A percentile compares a stretch with the other conserved stretches of the same genome.
These are phyloP conservation scores for Copromyces sp. DNA, from an alignment of 495 filamentous ascomycete genomes.

Conservation along the genomic window DNA sequence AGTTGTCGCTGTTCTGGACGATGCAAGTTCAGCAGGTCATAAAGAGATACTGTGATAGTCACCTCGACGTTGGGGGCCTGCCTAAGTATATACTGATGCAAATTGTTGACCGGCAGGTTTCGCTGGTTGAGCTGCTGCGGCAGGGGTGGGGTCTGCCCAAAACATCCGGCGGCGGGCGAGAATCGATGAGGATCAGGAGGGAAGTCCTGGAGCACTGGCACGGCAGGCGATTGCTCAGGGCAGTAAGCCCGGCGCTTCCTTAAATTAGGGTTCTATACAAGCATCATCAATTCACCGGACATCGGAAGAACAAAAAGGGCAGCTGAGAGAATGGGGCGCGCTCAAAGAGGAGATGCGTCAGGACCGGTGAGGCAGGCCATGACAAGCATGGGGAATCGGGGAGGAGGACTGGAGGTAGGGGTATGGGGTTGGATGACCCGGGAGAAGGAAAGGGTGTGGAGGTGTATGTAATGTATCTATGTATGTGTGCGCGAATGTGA, in stretches of 20 bases:
- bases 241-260: conserved; percentile 38
- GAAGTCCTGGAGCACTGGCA: conserved; percentile 28
- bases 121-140: conserved; percentile 2
- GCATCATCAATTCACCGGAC: conserved; percentile 38
- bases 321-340: conserved; percentile 12
- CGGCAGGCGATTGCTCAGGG: conserved; percentile 30
- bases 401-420: conserved; percentile 23
- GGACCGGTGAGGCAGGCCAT: conserved; percentile 21
- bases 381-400: conserved; percentile 11
- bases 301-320: conserved; percentile 11
- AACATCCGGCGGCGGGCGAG: conserved; percentile 10
- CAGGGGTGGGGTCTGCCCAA: conserved; percentile 19
- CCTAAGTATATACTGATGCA: conserved; percentile 24
- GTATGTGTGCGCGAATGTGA: conserved; percentile 1
- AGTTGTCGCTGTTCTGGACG: conserved; percentile 23
- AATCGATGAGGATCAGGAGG: conserved; percentile 14
- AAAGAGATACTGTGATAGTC: conserved; percentile 17
- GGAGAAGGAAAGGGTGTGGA: conserved; percentile 4
- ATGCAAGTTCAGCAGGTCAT: conserved; percentile 18
- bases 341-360: conserved; percentile 5
- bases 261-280: conserved; percentile 39
- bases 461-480: conserved; percentile 1
- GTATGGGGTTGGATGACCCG: conserved; percentile 16
- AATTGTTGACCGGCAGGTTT: conserved; percentile 16
- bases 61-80: conserved; percentile 21